phyloP scores from a whole-genome alignment of 331 rosid species.

The Erythrophleum ivorense region DNA sequence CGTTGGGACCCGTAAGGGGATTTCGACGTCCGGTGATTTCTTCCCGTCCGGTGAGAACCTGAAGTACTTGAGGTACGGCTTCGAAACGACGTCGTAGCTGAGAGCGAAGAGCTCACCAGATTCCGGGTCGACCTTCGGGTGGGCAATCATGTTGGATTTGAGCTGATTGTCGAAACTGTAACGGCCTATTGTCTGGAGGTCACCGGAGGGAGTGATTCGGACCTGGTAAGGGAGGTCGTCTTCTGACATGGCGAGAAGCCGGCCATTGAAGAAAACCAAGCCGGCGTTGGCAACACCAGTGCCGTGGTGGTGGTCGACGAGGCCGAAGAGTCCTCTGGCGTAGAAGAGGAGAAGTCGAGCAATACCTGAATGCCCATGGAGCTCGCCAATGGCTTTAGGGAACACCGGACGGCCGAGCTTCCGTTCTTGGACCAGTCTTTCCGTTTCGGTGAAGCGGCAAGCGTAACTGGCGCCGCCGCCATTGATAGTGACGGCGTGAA shows the following conservation, averaged over 20 bases:
- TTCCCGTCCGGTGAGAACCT: constrained; percentile 59
- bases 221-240: constrained; percentile 92
- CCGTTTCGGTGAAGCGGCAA: constrained; percentile 95
- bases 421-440: constrained; percentile 72
- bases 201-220: constrained; percentile 65
- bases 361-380: constrained; percentile 90
- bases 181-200: constrained; percentile 70
- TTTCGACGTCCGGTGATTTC: constrained; percentile 80
- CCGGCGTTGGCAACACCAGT: constrained; percentile 95
- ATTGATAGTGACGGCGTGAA: constrained; percentile 75
- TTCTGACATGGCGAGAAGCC: constrained; percentile 91
- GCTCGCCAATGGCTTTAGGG: constrained; percentile 94
- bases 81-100: constrained; percentile 73
- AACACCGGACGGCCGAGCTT: constrained; percentile 72
- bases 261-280: constrained; percentile 66
- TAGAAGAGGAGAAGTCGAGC: constrained; percentile 73
- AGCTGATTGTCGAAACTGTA: constrained; percentile 68
- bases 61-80: constrained; percentile 73
- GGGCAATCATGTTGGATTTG: constrained; percentile 86
- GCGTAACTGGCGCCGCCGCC: constrained; percentile 71
- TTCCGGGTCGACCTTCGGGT: constrained; percentile 84
- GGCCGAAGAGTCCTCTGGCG: constrained; percentile 65
- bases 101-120: constrained; percentile 75
- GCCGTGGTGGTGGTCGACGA: constrained; percentile 73
- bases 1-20: constrained; percentile 66